Percentiles rank a stretch among this genome's conserved stretches.
Conservation (phyloP, 768 basidiomycete species). For the Lactifluus hygrophoroides region DNA sequence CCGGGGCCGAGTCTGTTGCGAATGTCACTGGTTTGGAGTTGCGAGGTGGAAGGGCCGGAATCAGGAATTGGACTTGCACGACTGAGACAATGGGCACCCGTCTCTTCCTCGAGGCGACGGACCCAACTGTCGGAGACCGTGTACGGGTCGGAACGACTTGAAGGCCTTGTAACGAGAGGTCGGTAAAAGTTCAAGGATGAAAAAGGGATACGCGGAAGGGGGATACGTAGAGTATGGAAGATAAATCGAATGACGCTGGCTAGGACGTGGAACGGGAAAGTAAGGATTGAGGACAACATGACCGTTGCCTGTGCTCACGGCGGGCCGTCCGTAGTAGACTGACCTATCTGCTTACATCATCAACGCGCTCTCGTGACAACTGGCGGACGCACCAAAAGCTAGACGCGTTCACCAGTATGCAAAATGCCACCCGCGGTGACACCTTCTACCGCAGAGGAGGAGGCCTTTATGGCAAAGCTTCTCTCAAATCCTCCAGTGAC, state of each 20-base stretch:
- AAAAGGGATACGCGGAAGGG: slow-evolving; percentile 46
- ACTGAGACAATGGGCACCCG: slow-evolving; percentile 59
- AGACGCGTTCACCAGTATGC: background rate
- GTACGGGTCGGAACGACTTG: slow-evolving; percentile 33
- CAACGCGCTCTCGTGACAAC: slow-evolving; percentile 16
- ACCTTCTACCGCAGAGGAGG: slow-evolving; percentile 40
- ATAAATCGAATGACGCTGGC: slow-evolving; percentile 55
- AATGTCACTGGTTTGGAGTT: slow-evolving; percentile 28
- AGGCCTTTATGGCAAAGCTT: slow-evolving; percentile 48
- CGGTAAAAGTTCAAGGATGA: slow-evolving; percentile 40
- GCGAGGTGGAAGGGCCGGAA: slow-evolving; percentile 38
- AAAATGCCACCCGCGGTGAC: slow-evolving; percentile 30
- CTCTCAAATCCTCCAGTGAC: slow-evolving; percentile 33
- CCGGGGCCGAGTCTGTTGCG: slow-evolving; percentile 21
- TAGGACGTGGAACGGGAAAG: slow-evolving; percentile 53
- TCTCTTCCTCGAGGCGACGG: slow-evolving; percentile 75
- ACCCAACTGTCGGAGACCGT: slow-evolving; percentile 70
- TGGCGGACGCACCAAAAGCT: too few species aligned
- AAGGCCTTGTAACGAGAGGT: slow-evolving; percentile 26
- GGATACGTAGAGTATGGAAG: slow-evolving; percentile 57
- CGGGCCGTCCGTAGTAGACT: too few species aligned
- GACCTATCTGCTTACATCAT: background rate
- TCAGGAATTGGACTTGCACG: slow-evolving; percentile 29
- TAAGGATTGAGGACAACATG: slow-evolving; percentile 33
- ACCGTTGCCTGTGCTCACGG: background rate